Evolutionary conservation across 805 yeast species (phyloP).

Genomic region (Helenozyma baotianmanensis): DNA sequence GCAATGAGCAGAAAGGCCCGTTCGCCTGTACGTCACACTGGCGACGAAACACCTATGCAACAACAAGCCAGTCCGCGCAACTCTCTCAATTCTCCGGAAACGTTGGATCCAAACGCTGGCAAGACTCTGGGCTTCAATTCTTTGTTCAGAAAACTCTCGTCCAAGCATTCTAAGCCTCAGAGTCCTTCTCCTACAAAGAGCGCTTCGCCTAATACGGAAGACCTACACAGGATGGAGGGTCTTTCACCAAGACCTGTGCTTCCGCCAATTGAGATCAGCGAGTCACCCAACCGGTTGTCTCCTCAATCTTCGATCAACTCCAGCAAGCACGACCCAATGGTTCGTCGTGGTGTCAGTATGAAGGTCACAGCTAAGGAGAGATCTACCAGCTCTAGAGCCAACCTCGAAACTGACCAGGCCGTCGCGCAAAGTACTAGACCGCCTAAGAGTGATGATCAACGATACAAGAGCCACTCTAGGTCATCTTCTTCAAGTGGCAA

Average conservation of each 20-base stretch:
- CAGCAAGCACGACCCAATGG: slow-evolving; percentile 33
- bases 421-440: slow-evolving; percentile 3
- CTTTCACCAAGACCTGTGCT: slow-evolving; percentile 6
- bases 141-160: slow-evolving; percentile 32
- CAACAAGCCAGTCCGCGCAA: slow-evolving; percentile 28
- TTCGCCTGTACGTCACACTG: slow-evolving; percentile 8
- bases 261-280: slow-evolving; percentile 1
- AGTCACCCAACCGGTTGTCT: slow-evolving; percentile 8
- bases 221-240: not conserved
- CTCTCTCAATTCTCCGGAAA: slow-evolving; percentile 18
- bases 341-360: slow-evolving; percentile 60
- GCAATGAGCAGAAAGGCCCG: slow-evolving; percentile 11
- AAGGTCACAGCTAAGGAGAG: slow-evolving; percentile 57
- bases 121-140: slow-evolving; percentile 29
- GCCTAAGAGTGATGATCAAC: not conserved
- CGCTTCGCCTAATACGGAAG: slow-evolving; percentile 2
- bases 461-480: slow-evolving; percentile 26
- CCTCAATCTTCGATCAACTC: slow-evolving; percentile 13
- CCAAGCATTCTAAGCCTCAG: slow-evolving; percentile 22
- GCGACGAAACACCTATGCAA: slow-evolving; percentile 18
- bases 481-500: slow-evolving; percentile 23
- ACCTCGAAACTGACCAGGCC: slow-evolving; percentile 8
- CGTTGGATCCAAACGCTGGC: slow-evolving; percentile 31
- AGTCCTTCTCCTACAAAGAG: slow-evolving; percentile 12
- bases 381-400: slow-evolving; percentile 21